These are phyloP conservation scores for Aspergillus viridinutans DNA, from an alignment of 2,329 filamentous ascomycete species.

Conservation along the genomic window DNA sequence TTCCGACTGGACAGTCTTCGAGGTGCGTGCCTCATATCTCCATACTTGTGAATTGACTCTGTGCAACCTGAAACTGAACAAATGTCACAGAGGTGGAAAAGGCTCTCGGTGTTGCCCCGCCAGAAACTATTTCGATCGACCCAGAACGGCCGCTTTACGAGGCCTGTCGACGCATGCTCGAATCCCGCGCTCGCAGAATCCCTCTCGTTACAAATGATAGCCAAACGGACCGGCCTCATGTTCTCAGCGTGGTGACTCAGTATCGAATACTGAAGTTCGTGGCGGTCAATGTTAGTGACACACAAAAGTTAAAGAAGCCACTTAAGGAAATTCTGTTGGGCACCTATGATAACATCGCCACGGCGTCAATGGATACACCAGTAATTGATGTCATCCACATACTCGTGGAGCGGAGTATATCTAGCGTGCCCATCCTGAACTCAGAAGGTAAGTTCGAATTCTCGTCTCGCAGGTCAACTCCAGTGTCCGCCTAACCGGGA, in stretches of 20 bases:
- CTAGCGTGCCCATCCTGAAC: slow-evolving; percentile 89
- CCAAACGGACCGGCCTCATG: slow-evolving; percentile 85
- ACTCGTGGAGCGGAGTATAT: slow-evolving; percentile 90
- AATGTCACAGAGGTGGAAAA: slow-evolving; percentile 78
- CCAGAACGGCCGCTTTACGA: slow-evolving; percentile 89
- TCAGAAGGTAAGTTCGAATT: slow-evolving; percentile 50
- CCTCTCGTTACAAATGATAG: slow-evolving; percentile 91
- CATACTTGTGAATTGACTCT: not conserved
- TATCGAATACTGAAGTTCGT: slow-evolving; percentile 99
- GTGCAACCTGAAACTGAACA: slow-evolving; percentile 2
- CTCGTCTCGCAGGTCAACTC: not conserved
- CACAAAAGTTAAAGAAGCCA: slow-evolving; percentile 81
- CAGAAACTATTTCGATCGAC: slow-evolving; percentile 95
- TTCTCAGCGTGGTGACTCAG: slow-evolving; percentile 95
- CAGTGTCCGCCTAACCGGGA: not conserved
- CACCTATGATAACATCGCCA: slow-evolving; percentile 75
- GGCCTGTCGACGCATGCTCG: slow-evolving; percentile 89
- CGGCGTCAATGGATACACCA: slow-evolving; percentile 80
- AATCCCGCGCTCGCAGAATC: slow-evolving; percentile 87
- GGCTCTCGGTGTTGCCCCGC: slow-evolving; percentile 81
- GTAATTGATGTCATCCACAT: slow-evolving; percentile 93
- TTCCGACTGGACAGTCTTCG: slow-evolving; percentile 88
- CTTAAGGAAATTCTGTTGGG: slow-evolving; percentile 80
- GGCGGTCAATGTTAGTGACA: slow-evolving; percentile 88
- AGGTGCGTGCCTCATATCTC: slow-evolving; percentile 52